These are phyloP conservation scores for Sphagnum contortum DNA, from an alignment of 225 moss, liverwort and hornwort genomes.

Conservation along the genomic window DNA sequence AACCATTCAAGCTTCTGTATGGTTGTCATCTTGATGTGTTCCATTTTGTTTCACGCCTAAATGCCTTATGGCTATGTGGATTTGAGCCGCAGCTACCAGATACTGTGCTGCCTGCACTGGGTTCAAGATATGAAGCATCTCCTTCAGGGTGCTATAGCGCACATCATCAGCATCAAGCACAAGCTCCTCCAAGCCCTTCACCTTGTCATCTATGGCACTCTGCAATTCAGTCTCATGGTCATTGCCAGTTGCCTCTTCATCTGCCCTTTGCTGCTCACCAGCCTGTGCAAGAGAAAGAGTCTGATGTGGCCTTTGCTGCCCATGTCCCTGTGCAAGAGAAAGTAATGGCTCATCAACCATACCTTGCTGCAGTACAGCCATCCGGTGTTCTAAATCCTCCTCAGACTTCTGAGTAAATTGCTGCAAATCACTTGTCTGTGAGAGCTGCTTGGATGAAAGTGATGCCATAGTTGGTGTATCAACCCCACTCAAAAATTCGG, in stretches of 20 bases:
- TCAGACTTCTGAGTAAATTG: conserved; percentile 40
- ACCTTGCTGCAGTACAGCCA: conserved; percentile 53
- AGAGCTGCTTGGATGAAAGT: conserved; percentile 57
- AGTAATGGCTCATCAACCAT: not conserved
- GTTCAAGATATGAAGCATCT: conserved; percentile 39
- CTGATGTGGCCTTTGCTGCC: no score
- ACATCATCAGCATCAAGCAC: conserved; percentile 64
- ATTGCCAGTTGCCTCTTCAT: conserved; percentile 64
- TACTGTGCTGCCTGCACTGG: conserved; percentile 82
- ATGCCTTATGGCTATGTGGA: no score
- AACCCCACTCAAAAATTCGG: conserved; percentile 44
- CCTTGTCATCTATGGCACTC: conserved; percentile 67
- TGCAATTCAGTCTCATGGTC: conserved; percentile 55
- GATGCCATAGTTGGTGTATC: conserved; percentile 61
- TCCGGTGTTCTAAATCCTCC: conserved; percentile 62
- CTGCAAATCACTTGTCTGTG: conserved; percentile 29
- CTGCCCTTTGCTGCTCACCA: no score
- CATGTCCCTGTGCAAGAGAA: no score
- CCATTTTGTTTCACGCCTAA: no score
- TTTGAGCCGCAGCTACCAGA: conserved; percentile 27
- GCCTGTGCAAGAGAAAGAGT: no score
- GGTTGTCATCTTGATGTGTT: no score
- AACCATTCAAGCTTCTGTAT: no score
- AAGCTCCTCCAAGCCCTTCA: conserved; percentile 46
- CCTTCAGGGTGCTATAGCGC: conserved; percentile 40